These are phyloP conservation scores for Silene coronaria DNA, from an alignment of 179 eudicot genomes.

Conservation along the genomic window DNA sequence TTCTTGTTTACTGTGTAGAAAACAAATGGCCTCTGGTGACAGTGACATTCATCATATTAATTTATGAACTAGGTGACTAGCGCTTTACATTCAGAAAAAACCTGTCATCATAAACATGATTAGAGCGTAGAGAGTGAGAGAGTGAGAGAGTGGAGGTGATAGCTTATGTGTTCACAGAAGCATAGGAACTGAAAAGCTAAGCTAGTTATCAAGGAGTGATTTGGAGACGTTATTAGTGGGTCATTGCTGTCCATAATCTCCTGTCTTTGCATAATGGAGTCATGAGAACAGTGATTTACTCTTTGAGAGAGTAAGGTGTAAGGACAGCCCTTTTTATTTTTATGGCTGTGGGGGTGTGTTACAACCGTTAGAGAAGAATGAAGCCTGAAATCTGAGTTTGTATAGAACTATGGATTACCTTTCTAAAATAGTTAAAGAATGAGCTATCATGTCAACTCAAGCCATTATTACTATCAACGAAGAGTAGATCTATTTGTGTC, in stretches of 20 bases:
- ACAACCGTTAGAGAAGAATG: background rate
- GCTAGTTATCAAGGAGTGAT: conserved; percentile 26
- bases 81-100: conserved; percentile 2
- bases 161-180: conserved; percentile 8
- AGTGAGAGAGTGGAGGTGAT: conserved; percentile 9
- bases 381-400: background rate
- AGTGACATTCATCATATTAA: conserved; percentile 12
- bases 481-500: background rate
- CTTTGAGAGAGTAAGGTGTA: background rate
- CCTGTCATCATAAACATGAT: conserved; percentile 16
- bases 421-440: background rate
- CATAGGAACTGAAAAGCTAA: conserved; percentile 13
- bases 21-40: conserved; percentile 4
- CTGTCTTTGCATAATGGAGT: background rate
- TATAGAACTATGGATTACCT: background rate
- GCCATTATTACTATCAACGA: background rate
- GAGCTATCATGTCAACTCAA: background rate
- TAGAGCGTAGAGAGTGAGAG: conserved; percentile 1
- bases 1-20: conserved; percentile 1
- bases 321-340: background rate
- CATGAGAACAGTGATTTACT: conserved; percentile 5
- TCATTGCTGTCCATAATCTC: conserved; percentile 7
- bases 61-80: conserved; percentile 3
- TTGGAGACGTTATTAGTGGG: conserved; percentile 12
- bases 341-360: background rate